Percentiles rank a stretch among this genome's conserved stretches.
Conservation (phyloP, 1,284 basidiomycete species). For the Cutaneotrichosporon cyanovorans region DNA sequence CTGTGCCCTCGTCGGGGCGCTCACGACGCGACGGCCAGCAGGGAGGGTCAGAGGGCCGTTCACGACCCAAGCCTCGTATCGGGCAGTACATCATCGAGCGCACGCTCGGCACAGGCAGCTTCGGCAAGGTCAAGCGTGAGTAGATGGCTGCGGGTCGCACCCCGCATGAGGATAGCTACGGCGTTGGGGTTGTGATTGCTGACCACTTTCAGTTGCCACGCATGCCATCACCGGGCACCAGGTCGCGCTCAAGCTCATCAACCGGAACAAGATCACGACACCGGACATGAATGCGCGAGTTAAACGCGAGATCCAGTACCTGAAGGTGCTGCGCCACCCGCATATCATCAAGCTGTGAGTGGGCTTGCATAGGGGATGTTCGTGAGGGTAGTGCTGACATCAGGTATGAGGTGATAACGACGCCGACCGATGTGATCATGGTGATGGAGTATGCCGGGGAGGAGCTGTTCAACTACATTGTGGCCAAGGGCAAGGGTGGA, state of each 20-base stretch:
- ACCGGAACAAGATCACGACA: slow-evolving; percentile 83
- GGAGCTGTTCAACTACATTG: slow-evolving; percentile 94
- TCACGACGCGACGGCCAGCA: slow-evolving; percentile 11
- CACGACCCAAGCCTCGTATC: slow-evolving; percentile 36
- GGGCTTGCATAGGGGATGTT: too few species aligned
- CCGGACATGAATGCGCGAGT: slow-evolving; percentile 88
- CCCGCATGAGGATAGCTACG: too few species aligned
- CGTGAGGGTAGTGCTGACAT: not conserved
- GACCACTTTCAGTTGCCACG: slow-evolving; percentile 61
- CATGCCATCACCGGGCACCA: slow-evolving; percentile 91
- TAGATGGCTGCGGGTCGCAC: slow-evolving; percentile 1
- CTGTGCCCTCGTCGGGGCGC: slow-evolving; percentile 24
- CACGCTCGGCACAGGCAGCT: slow-evolving; percentile 65
- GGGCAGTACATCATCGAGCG: slow-evolving; percentile 49
- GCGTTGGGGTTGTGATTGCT: too few species aligned
- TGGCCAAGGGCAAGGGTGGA: slow-evolving; percentile 59
- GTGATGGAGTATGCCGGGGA: slow-evolving; percentile 88
- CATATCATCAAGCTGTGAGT: slow-evolving; percentile 92
- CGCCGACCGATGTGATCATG: slow-evolving; percentile 88
- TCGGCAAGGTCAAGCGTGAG: slow-evolving; percentile 97
- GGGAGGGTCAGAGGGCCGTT: slow-evolving; percentile 9
- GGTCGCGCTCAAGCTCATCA: slow-evolving; percentile 97
- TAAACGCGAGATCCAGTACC: slow-evolving; percentile 90
- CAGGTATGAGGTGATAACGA: slow-evolving; percentile 93
- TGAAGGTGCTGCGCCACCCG: slow-evolving; percentile 80